phyloP scores from a whole-genome alignment of 495 filamentous ascomycete species.

The Penicillium verhagenii region DNA sequence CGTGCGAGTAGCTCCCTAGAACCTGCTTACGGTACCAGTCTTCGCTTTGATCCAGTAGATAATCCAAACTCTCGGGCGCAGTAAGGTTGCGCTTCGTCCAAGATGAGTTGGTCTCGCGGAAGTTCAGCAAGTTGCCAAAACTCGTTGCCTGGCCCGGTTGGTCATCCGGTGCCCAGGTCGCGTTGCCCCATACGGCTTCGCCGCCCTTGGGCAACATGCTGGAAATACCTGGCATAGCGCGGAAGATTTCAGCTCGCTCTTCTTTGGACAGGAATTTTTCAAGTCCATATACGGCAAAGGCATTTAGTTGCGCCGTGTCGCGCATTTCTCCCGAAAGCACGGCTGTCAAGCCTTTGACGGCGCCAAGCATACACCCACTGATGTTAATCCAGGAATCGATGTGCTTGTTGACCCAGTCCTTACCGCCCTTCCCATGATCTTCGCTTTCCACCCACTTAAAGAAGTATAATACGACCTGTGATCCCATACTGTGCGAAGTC shows the following conservation, averaged over 20 bases:
- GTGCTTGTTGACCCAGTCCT: slow-evolving; percentile 85
- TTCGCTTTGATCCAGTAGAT: slow-evolving; percentile 74
- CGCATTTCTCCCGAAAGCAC: slow-evolving; percentile 96
- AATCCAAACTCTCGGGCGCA: slow-evolving; percentile 69
- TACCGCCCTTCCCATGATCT: slow-evolving; percentile 75
- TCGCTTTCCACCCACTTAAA: slow-evolving; percentile 93
- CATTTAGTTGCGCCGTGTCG: slow-evolving; percentile 93
- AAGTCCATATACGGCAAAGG: slow-evolving; percentile 95
- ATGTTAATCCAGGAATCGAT: slow-evolving; percentile 98
- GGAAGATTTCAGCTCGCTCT: slow-evolving; percentile 90
- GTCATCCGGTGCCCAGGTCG: slow-evolving; percentile 89
- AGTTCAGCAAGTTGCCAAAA: slow-evolving; percentile 84
- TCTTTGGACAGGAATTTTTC: slow-evolving; percentile 91
- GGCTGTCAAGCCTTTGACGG: slow-evolving; percentile 86
- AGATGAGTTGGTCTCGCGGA: slow-evolving; percentile 67
- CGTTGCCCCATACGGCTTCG: slow-evolving; percentile 89
- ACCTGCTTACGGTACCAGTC: slow-evolving; percentile 80
- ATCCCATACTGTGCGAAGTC: slow-evolving; percentile 96
- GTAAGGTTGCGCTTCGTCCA: slow-evolving; percentile 73
- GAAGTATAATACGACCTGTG: slow-evolving; percentile 93
- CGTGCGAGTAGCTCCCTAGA: slow-evolving; percentile 75
- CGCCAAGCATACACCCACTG: slow-evolving; percentile 95
- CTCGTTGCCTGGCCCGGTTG: slow-evolving; percentile 63
- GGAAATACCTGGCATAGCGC: slow-evolving; percentile 93
- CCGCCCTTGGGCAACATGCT: slow-evolving; percentile 98